Evolutionary conservation across 2,329 filamentous ascomycete species (phyloP).

Genomic region (Calonectria crousiana): DNA sequence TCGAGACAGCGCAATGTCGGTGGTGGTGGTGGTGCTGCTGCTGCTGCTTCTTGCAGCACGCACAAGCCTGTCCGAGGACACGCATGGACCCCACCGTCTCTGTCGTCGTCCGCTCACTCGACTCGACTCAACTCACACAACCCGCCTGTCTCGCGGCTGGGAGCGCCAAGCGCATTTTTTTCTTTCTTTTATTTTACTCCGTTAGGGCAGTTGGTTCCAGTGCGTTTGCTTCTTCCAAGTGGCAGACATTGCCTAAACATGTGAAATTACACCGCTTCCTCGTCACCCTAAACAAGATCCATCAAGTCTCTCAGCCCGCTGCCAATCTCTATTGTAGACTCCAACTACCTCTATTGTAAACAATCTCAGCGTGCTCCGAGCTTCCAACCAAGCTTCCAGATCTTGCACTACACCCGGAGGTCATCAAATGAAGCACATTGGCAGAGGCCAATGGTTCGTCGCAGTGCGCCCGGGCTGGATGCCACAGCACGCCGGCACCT

Average conservation of each 20-base stretch:
- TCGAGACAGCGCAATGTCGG: neutral
- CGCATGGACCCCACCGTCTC: neutral
- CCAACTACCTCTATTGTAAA: neutral
- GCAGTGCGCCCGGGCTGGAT: conserved; percentile 37
- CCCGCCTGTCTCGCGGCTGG: neutral
- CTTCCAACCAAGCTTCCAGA: conserved; percentile 15
- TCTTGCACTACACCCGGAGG: conserved; percentile 8
- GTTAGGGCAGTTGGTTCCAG: neutral
- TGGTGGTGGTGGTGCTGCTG: neutral
- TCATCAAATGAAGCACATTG: conserved; percentile 26
- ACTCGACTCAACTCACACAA: neutral
- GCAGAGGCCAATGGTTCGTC: conserved; percentile 21
- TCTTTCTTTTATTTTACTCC: neutral
- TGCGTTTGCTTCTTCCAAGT: conserved; percentile 14
- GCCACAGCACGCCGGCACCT: conserved; percentile 26
- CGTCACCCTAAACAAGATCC: conserved; percentile 1
- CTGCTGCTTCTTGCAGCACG: neutral
- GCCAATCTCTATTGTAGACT: conserved; percentile 3
- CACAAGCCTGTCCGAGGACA: neutral
- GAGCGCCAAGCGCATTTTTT: neutral
- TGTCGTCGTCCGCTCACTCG: neutral
- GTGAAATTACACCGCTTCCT: conserved; percentile 22
- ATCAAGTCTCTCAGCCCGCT: neutral
- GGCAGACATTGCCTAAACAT: conserved; percentile 7
- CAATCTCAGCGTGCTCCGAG: conserved; percentile 7